Evolutionary conservation across 306 rosid species (phyloP).

Genomic region (barrel medic (Medicago truncatula)): DNA sequence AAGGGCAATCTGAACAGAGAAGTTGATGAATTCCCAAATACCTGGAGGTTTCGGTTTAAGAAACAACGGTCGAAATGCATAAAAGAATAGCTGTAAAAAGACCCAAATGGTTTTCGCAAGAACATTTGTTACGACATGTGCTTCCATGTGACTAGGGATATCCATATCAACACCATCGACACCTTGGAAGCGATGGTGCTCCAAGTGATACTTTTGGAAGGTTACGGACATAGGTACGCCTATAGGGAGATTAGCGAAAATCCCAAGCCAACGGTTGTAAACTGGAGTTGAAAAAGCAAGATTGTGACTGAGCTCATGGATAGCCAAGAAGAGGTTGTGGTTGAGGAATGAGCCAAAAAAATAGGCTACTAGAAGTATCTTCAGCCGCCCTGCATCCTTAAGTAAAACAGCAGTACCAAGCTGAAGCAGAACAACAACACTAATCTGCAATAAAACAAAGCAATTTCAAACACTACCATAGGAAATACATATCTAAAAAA

Average conservation of each 20-base stretch:
- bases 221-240: slow-evolving; percentile 97
- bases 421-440: slow-evolving; percentile 76
- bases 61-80: slow-evolving; percentile 79
- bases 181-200: slow-evolving; percentile 93
- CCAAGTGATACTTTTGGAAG: slow-evolving; percentile 93
- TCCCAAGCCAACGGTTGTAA: slow-evolving; percentile 84
- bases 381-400: slow-evolving; percentile 73
- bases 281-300: slow-evolving; percentile 87
- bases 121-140: slow-evolving; percentile 66
- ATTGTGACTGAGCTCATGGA: slow-evolving; percentile 97
- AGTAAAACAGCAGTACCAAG: slow-evolving; percentile 75
- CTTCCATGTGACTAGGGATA: slow-evolving; percentile 79
- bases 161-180: slow-evolving; percentile 96
- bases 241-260: slow-evolving; percentile 91
- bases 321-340: slow-evolving; percentile 94
- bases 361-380: slow-evolving; percentile 78
- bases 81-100: slow-evolving; percentile 86
- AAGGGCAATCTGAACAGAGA: slow-evolving; percentile 65
- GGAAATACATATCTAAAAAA: background rate
- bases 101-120: slow-evolving; percentile 75
- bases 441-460: slow-evolving; percentile 62
- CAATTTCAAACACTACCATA: slow-evolving; percentile 26
- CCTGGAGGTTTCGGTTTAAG: slow-evolving; percentile 96
- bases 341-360: slow-evolving; percentile 94
- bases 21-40: slow-evolving; percentile 80